These are phyloP conservation scores for Penicillium fimorum DNA, from an alignment of 495 filamentous ascomycete genomes.

Conservation along the genomic window DNA sequence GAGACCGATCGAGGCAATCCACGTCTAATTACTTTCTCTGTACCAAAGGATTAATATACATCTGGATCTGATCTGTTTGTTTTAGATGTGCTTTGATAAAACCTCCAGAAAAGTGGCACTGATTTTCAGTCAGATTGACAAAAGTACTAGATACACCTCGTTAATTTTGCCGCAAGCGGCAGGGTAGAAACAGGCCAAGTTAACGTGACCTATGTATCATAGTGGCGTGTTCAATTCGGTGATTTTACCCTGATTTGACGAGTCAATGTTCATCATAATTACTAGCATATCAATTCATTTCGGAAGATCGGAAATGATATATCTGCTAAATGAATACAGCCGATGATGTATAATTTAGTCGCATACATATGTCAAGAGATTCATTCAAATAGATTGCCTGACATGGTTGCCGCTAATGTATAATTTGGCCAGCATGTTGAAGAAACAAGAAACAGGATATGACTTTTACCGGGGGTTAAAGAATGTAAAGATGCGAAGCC, in stretches of 20 bases:
- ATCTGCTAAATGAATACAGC: background rate
- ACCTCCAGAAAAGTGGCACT: background rate
- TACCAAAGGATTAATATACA: no score
- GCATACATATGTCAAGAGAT: slow-evolving; percentile 3
- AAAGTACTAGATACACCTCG: slow-evolving; percentile 4
- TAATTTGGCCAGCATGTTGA: background rate
- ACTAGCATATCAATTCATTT: background rate
- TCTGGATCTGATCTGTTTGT: background rate
- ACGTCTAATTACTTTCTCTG: slow-evolving; percentile 1
- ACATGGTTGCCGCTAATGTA: background rate
- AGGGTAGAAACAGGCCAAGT: background rate
- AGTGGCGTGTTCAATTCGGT: background rate
- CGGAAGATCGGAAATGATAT: background rate
- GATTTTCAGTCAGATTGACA: background rate
- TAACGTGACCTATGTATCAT: background rate
- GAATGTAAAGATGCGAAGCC: background rate
- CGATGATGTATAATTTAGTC: background rate
- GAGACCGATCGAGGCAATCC: slow-evolving; percentile 10
- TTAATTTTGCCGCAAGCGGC: slow-evolving; percentile 2
- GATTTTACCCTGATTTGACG: background rate
- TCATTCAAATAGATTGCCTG: background rate
- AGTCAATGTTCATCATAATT: background rate
- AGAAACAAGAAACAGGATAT: slow-evolving; percentile 6
- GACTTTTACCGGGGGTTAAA: slow-evolving; percentile 12
- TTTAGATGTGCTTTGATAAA: background rate